Conservation (phyloP, 2,329 filamentous ascomycete genomes). For the Fusarium drepaniforme region DNA sequence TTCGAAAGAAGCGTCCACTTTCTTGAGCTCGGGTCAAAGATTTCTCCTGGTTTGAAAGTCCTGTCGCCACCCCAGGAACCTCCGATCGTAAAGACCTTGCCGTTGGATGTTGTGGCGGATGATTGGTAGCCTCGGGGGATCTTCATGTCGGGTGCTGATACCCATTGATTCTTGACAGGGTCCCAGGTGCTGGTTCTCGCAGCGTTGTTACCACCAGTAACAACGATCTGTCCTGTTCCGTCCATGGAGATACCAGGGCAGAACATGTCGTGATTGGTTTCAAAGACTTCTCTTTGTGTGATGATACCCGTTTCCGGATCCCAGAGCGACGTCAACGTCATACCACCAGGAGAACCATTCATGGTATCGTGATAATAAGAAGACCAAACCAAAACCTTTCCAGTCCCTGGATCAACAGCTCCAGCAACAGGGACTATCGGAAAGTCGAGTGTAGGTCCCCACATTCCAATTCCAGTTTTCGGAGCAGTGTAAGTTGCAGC, state of each 20-base stretch:
- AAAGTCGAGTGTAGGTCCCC: slow-evolving; percentile 32
- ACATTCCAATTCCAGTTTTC: slow-evolving; percentile 7
- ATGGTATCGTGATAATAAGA: not conserved
- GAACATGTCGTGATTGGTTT: slow-evolving; percentile 68
- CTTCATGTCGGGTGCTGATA: slow-evolving; percentile 15
- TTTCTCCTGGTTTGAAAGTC: not conserved
- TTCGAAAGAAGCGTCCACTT: not conserved
- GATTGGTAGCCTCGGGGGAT: not conserved
- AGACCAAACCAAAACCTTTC: slow-evolving; percentile 28
- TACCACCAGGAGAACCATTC: not conserved
- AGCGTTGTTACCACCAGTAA: slow-evolving; percentile 66
- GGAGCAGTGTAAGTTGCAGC: slow-evolving; percentile 12
- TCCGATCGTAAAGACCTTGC: not conserved
- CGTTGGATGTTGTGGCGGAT: not conserved
- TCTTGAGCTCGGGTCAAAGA: not conserved
- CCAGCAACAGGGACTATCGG: slow-evolving; percentile 33
- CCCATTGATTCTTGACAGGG: slow-evolving; percentile 17
- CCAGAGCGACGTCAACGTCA: slow-evolving; percentile 22
- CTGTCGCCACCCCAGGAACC: not conserved
- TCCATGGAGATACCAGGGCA: slow-evolving; percentile 67
- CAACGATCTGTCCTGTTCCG: slow-evolving; percentile 61
- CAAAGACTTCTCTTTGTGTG: slow-evolving; percentile 38
- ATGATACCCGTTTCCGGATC: slow-evolving; percentile 24
- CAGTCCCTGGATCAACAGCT: slow-evolving; percentile 24
- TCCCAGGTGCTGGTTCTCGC: slow-evolving; percentile 63